Evolutionary conservation across 257 asterid species (phyloP), one percentile per base, ranked within the genome.

Genomic region (Solanum okadae): DNA sequence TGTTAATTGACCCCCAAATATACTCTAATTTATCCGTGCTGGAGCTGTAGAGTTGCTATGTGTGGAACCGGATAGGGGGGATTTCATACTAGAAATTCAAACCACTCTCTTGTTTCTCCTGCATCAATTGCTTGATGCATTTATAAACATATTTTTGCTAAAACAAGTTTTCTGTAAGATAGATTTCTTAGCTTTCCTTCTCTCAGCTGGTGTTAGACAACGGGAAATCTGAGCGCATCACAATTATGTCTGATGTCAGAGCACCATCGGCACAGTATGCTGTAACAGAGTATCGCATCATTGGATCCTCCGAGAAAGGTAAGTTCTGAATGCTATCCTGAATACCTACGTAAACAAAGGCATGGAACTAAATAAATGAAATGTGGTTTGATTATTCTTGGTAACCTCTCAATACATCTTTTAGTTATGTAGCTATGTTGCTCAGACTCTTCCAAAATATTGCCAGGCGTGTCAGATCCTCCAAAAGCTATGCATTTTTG

Each of bases 161-260:
- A 27, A 11, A 87, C 46, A 46, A 23, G 40, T 29, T 13, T 70
- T 68, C 33, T 29, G 68, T 46, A 81, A 46, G 67, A 5, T 81
- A 1, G 68, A 29, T 27, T 46, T 81, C 42, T n/a, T 59, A 34
- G 23, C 59, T 82, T 23, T 71, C 56, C 44, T 76, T 56, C 22
- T 72, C 68, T 59, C 90, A 97, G 99, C 94, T 96, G 93, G 94
- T 94, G 87, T 87, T 97, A 88, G 98, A 94, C 85, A 89, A 92
- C 29, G 98, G 98, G 33, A 96, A 92, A 94, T 96, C 97, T 77
- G 98, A 97, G 88, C 93, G 96, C 86, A 94, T 97, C 42, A 95
- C 97, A 42, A 93, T 94, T 14, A 89, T 92, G 75, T 94, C 93
- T 88, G 90, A 93, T 86, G 87, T 68, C 88, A 89, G 88, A 88